Conservation (phyloP, 345 rosid species). For the Ricinus communis region DNA sequence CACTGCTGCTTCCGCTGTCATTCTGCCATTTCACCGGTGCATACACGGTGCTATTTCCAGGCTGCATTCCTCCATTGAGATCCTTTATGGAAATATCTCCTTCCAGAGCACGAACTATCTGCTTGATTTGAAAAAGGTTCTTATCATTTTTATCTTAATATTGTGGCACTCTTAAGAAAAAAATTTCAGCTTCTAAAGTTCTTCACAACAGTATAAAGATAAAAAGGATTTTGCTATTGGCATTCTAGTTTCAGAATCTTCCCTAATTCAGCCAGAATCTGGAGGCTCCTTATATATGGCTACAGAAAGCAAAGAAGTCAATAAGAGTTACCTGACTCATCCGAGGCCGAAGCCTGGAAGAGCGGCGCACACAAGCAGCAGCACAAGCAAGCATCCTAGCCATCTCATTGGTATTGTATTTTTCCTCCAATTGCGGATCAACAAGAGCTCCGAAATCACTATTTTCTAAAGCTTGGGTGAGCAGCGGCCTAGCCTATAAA, state of each 20-base stretch:
- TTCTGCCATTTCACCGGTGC: too few relatives aligned
- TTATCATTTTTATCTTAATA: neutral
- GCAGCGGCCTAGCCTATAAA: slow-evolving; percentile 23
- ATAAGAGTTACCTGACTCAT: slow-evolving; percentile 23
- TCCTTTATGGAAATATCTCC: slow-evolving; percentile 14
- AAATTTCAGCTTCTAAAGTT: neutral
- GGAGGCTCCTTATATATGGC: neutral
- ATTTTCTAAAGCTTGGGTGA: slow-evolving; percentile 37
- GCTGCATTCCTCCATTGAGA: slow-evolving; percentile 14
- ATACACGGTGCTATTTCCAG: slow-evolving; percentile 10
- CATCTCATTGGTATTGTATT: slow-evolving; percentile 15
- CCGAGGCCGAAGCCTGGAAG: slow-evolving; percentile 22
- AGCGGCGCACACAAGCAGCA: slow-evolving; percentile 27
- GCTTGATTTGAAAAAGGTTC: neutral
- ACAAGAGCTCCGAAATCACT: slow-evolving; percentile 29
- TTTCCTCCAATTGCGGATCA: slow-evolving; percentile 13
- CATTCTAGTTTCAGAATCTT: neutral
- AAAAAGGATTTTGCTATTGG: too few relatives aligned
- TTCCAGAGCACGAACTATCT: slow-evolving; percentile 23
- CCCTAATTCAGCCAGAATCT: neutral
- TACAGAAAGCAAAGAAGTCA: too few relatives aligned
- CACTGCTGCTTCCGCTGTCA: slow-evolving; percentile 26
- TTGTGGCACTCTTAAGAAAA: neutral
- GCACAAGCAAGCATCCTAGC: slow-evolving; percentile 25
- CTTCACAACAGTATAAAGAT: too few relatives aligned